Conservation (phyloP, 176 grass and related monocot species). For the Zea luxurians region DNA sequence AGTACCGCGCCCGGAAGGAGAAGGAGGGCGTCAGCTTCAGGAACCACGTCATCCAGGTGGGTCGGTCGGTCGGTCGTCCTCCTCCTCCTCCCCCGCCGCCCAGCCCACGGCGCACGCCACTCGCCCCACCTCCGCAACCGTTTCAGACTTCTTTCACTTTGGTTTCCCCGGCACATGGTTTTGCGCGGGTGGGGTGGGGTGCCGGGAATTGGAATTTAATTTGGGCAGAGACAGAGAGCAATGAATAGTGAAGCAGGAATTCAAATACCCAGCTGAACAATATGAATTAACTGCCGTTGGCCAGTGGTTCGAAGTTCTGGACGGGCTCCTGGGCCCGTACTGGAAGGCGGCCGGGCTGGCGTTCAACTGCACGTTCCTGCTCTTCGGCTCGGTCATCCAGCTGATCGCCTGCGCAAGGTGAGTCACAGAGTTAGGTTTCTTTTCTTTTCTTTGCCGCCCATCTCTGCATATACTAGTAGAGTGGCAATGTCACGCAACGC, state of each 20-base stretch:
- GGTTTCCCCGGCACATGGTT: background rate
- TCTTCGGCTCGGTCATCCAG: slow-evolving; percentile 67
- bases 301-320: slow-evolving; percentile 62
- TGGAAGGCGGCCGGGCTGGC: slow-evolving; percentile 54
- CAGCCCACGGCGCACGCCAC: background rate
- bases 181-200: background rate
- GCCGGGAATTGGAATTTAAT: background rate
- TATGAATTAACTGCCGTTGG: background rate
- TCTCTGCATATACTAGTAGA: too few species aligned
- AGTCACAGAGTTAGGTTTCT: background rate
- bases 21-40: slow-evolving; percentile 60
- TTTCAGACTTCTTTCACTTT: background rate
- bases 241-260: too few species aligned
- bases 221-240: too few species aligned
- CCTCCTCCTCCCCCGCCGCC: background rate
- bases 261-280: too few species aligned
- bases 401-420: slow-evolving; percentile 61
- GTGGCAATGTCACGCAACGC: background rate
- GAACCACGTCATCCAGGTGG: slow-evolving; percentile 75
- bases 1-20: slow-evolving; percentile 75
- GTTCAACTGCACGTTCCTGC: slow-evolving; percentile 67
- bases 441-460: background rate
- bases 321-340: slow-evolving; percentile 54
- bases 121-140: background rate
- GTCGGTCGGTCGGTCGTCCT: background rate